Evolutionary conservation across 1,139 yeast species (phyloP), one percentile per base, ranked within the genome.

Genomic region (Wickerhamomyces sp.): DNA sequence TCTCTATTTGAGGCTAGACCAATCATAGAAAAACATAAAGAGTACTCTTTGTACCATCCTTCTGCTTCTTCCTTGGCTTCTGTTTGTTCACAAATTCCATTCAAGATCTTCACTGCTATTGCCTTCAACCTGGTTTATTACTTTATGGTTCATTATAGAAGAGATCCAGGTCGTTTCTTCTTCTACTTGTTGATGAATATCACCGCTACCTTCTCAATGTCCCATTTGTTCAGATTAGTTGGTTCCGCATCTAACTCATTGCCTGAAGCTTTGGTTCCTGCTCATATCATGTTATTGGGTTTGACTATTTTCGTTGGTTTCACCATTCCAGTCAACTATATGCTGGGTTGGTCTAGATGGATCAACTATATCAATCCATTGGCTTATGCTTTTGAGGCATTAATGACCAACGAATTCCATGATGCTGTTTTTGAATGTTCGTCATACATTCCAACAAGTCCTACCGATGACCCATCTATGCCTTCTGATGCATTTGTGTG

Each of bases 301-400:
- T 60, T 85, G 63, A 71, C 79, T n/a, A 74, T 84, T 62, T 84
- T 74, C 64, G 79, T 89, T n/a, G 94, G 94, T 48, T 86, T 84
- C 64, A 81, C 80, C 33, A 72, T 85, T 51, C 93, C 93, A 34
- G 75, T 75, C 45, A 75, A 77, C 10, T 71, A 73, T 46, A 81
- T 85, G 85, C 74, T 78, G 48, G 84, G 86, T 30, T 86, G 94
- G 94, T 78, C 86, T 34, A 72, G 84, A 52, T 87, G 94, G 93
- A 78, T 86, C 57, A 81, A 81, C 65, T 85, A 82, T 58, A 63
- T 85, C 47, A 77, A 86, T 56, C 94, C 94, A 0, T 67, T 85
- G 42, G 81, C 79, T 7, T 86, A 85, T 57, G 74, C 78, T 6
- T 84, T 82, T 56, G 91, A 84, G 62, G 70, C 86, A 0, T 64